Evolutionary conservation across 345 rosid species (phyloP), one percentile per base, ranked within the genome.

Genomic region (Eucalyptus regnans): DNA sequence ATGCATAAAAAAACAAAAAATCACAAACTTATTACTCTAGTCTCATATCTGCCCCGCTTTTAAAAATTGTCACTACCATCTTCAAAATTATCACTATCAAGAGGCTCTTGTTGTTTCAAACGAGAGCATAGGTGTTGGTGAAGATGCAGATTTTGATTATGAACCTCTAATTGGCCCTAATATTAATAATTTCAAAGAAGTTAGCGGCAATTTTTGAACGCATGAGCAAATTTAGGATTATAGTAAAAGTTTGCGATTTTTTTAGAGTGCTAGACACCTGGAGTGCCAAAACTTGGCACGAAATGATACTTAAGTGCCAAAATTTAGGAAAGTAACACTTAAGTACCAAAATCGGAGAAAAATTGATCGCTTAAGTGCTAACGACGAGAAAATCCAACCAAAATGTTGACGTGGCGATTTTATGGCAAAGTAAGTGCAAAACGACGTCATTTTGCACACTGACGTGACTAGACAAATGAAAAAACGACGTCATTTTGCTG

Each of bases 371-470:
- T 13, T 50, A 50, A 50, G 16, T 13, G 2, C 0, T 5, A 50
- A 50, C 1, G 1, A 0, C 2, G 6, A 50, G 5, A 50, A 50
- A 50, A 50, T 50, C 16, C 0, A 0, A 0, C 2, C 51, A 50
- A 50, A 13, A 50, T 50, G 6, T 2, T 50, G 0, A 50, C 6
- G 5, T 13, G 6, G 5, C 5, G 1, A 12, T 49, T 49, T 49
- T 49, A 0, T 1, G 2, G 2, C 0, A 2, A 49, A 4, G 13
- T 48, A 48, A 48, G 0, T 48, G 2, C 50, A 48, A 48, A 48
- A 48, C 5, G 5, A 48, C 50, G 5, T 11, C 4, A 48, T 48
- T 48, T 48, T 48, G 13, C 13, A 48, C 2, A 1, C 1, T 11
- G 0, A 48, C 50, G 13, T 48, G 13, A 2, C 50, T 48, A 48